These are phyloP conservation scores for Climacium dendroides DNA, from an alignment of 225 moss, liverwort and hornwort species.

Conservation along the genomic window DNA sequence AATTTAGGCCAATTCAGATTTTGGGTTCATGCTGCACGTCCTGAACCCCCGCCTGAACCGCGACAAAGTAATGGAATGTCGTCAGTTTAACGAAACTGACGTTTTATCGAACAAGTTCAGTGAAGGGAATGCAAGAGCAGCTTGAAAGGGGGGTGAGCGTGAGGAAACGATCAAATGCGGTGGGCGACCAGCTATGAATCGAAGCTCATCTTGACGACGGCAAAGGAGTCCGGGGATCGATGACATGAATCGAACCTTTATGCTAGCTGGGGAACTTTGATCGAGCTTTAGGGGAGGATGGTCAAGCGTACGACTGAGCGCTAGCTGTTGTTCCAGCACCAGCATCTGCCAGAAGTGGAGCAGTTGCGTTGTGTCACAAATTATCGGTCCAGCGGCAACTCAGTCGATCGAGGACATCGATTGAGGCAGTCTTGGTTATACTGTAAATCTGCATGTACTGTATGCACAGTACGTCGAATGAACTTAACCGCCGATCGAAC, in stretches of 20 bases:
- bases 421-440: neutral
- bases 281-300: neutral
- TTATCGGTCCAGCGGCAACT: neutral
- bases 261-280: neutral
- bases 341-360: neutral
- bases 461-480: neutral
- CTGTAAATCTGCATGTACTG: neutral
- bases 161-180: neutral
- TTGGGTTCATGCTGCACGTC: neutral
- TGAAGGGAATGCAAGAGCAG: neutral
- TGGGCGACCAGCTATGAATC: neutral
- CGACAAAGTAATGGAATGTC: neutral
- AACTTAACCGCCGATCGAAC: neutral
- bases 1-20: neutral
- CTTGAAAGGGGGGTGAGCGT: neutral
- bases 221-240: neutral
- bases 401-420: no score
- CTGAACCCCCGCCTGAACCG: neutral
- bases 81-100: neutral
- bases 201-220: neutral
- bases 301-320: neutral
- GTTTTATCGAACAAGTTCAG: neutral
- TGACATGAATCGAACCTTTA: neutral
- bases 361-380: neutral
- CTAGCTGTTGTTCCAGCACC: neutral